Conservation (phyloP, 2,329 filamentous ascomycete species). For the Xylariaceae sp. region DNA sequence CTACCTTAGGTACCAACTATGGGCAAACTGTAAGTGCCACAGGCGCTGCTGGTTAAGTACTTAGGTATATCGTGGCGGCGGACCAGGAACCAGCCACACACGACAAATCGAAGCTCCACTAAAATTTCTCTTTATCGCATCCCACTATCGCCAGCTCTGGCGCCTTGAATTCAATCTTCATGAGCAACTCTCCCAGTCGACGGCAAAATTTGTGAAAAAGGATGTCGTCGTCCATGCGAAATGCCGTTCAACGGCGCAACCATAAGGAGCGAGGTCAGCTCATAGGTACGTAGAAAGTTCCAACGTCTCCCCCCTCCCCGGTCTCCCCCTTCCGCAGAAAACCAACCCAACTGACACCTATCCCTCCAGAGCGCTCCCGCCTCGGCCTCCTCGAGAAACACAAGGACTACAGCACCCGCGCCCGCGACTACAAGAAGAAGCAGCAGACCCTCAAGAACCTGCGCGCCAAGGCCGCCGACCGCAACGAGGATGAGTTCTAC, state of each 20-base stretch:
- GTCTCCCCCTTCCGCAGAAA: slow-evolving; percentile 36
- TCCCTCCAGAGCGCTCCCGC: not conserved
- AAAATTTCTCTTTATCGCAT: slow-evolving; percentile 11
- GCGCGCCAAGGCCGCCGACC: slow-evolving; percentile 56
- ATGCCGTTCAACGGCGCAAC: slow-evolving; percentile 71
- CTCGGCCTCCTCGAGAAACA: not conserved
- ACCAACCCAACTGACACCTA: not conserved
- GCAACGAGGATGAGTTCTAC: slow-evolving; percentile 72
- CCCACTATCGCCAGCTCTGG: not conserved
- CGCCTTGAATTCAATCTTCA: not conserved
- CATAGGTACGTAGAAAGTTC: slow-evolving; percentile 30
- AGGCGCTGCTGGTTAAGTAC: no score
- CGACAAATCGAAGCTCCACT: slow-evolving; percentile 9
- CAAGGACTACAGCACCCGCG: slow-evolving; percentile 56
- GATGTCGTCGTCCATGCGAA: slow-evolving; percentile 45
- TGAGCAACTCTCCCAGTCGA: no score
- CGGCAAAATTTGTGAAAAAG: no score
- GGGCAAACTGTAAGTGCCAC: no score
- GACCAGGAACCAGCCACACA: no score
- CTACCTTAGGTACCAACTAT: no score
- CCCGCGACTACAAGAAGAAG: slow-evolving; percentile 63
- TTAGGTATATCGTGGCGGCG: no score
- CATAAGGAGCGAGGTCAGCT: slow-evolving; percentile 91
- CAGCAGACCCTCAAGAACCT: slow-evolving; percentile 56
- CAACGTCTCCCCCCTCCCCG: slow-evolving; percentile 51